phyloP scores from a whole-genome alignment of 2,329 filamentous ascomycete species.

The Hysterium pulicare region DNA sequence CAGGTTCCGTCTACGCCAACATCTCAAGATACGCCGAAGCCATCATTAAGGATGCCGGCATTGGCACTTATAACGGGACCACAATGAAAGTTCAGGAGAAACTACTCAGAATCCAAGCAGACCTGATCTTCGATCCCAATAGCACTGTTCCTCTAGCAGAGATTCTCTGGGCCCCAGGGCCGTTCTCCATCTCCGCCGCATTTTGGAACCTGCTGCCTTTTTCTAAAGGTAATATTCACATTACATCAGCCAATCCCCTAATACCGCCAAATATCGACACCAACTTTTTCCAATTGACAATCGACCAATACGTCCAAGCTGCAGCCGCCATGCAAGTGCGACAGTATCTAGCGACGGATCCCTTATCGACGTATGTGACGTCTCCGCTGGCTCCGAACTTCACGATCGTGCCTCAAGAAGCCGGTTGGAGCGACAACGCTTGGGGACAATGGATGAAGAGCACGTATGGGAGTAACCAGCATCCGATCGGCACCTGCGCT shows the following conservation, averaged over 20 bases:
- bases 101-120: constrained; percentile 8
- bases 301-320: constrained; percentile 26
- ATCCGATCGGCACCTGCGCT: constrained; percentile 14
- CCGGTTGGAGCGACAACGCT: not conserved
- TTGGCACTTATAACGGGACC: constrained; percentile 25
- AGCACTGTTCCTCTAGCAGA: constrained; percentile 27
- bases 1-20: constrained; percentile 20
- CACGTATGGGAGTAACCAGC: constrained; percentile 13
- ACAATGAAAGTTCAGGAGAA: constrained; percentile 23
- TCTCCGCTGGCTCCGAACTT: constrained; percentile 7
- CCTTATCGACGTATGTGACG: constrained; percentile 5
- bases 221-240: constrained; percentile 24
- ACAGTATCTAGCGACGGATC: constrained; percentile 9
- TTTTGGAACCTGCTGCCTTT: constrained; percentile 18
- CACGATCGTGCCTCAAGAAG: constrained; percentile 5
- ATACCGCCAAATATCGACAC: constrained; percentile 36
- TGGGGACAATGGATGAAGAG: not conserved
- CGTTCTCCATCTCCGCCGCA: constrained; percentile 28
- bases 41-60: too few relatives aligned
- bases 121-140: constrained; percentile 27
- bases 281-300: constrained; percentile 35
- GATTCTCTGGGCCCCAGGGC: constrained; percentile 18
- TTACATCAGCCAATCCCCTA: constrained; percentile 22
- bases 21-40: constrained; percentile 28
- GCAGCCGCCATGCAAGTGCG: constrained; percentile 21